phyloP scores from a whole-genome alignment of 2,329 filamentous ascomycete species.

The Fusarium camptoceras region DNA sequence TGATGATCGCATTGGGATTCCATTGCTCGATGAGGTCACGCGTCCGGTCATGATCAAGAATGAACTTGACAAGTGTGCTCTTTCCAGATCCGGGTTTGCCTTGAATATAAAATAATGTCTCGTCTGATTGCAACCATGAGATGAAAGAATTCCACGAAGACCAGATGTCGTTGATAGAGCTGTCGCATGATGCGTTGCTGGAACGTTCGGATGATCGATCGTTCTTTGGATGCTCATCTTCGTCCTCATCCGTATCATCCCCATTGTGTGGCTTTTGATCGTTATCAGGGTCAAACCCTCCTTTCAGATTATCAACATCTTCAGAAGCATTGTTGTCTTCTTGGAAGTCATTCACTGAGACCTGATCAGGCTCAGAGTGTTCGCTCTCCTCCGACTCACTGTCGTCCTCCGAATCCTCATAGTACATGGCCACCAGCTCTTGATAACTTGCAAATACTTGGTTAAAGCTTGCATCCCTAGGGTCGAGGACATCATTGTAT shows the following conservation, averaged over 20 bases:
- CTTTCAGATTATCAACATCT: too few species aligned
- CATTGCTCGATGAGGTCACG: rapidly evolving
- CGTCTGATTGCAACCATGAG: neutral
- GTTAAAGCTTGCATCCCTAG: rapidly evolving
- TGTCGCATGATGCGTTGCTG: rapidly evolving
- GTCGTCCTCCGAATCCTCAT: rapidly evolving
- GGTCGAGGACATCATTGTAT: rapidly evolving
- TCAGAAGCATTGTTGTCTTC: neutral
- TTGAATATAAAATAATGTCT: neutral
- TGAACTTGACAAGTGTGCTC: slow-evolving; percentile 25
- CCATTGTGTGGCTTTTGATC: too few species aligned
- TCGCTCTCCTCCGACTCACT: neutral
- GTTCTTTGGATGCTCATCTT: rapidly evolving
- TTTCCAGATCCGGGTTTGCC: slow-evolving; percentile 35
- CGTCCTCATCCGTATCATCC: neutral
- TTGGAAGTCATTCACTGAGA: neutral
- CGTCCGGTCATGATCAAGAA: neutral
- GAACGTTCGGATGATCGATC: rapidly evolving
- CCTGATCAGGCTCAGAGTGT: neutral
- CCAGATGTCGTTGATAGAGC: rapidly evolving
- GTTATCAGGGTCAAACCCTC: too few species aligned
- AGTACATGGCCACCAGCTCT: rapidly evolving
- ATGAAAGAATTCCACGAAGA: rapidly evolving
- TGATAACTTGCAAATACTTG: neutral
- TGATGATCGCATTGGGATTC: rapidly evolving